Evolutionary conservation across 768 basidiomycete species (phyloP).

Genomic region (Leucocoprinus birnbaumii): DNA sequence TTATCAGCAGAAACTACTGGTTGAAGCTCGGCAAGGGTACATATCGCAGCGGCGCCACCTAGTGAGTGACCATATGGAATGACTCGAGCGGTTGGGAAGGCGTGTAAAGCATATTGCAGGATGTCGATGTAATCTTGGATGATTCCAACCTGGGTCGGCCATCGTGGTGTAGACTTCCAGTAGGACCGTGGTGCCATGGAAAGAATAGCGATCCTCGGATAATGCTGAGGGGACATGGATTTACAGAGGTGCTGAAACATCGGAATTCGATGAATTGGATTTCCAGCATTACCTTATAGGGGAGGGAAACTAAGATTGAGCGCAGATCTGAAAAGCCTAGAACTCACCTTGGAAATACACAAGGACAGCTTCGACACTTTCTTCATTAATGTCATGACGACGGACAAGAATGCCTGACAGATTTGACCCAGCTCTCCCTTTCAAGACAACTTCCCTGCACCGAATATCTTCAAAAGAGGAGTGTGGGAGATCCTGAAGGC

Average conservation of each 20-base stretch:
- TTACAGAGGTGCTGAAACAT: slow-evolving; percentile 33
- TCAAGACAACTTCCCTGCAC: slow-evolving; percentile 18
- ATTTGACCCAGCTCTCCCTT: background rate
- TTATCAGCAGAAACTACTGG: background rate
- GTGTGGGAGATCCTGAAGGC: slow-evolving; percentile 20
- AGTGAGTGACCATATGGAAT: slow-evolving; percentile 48
- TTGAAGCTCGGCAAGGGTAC: slow-evolving; percentile 29
- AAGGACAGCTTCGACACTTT: slow-evolving; percentile 13
- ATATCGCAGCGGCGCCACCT: slow-evolving; percentile 40
- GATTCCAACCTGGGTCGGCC: slow-evolving; percentile 37
- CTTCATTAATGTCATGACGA: background rate
- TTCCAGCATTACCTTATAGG: slow-evolving; percentile 48
- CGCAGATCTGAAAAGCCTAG: background rate
- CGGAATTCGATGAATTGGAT: slow-evolving; percentile 42
- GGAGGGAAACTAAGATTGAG: slow-evolving; percentile 16
- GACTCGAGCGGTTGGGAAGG: slow-evolving; percentile 29
- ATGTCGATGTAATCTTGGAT: slow-evolving; percentile 35
- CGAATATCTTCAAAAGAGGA: slow-evolving; percentile 11
- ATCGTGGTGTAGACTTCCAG: slow-evolving; percentile 40
- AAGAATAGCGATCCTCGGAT: slow-evolving; percentile 23
- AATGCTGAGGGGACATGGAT: slow-evolving; percentile 10
- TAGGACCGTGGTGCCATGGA: slow-evolving; percentile 47
- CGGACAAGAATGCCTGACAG: slow-evolving; percentile 18
- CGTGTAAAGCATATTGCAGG: slow-evolving; percentile 26
- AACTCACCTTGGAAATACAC: slow-evolving; percentile 24